These are phyloP conservation scores for Petasospora fabianii DNA, from an alignment of 1,139 yeast species.

Conservation along the genomic window DNA sequence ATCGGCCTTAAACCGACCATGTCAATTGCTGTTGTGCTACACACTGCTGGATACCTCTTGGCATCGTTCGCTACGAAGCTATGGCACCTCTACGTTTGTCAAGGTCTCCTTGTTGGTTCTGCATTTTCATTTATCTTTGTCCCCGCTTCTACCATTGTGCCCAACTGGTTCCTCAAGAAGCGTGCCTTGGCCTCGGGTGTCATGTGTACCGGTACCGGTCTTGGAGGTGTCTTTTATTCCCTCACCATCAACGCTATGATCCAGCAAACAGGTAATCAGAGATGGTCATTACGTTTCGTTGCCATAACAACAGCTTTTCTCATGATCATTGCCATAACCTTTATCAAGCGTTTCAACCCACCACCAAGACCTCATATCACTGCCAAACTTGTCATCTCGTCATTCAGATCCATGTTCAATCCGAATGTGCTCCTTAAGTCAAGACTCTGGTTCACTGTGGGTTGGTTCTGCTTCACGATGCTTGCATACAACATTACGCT, in stretches of 20 bases:
- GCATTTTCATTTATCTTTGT: conserved; percentile 58
- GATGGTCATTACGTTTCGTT: conserved; percentile 65
- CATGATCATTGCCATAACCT: conserved; percentile 34
- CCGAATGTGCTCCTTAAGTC: conserved; percentile 8
- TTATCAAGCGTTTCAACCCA: conserved; percentile 33
- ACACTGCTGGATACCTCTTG: conserved; percentile 54
- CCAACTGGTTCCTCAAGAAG: conserved; percentile 58
- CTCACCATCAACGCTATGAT: conserved; percentile 38
- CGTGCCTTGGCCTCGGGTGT: conserved; percentile 57
- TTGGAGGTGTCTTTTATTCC: conserved; percentile 49
- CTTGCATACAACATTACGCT: conserved; percentile 58
- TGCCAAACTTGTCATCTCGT: conserved; percentile 13
- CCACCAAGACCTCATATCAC: conserved; percentile 26
- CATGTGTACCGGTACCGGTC: conserved; percentile 55
- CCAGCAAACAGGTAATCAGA: conserved; percentile 49
- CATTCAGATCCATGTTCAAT: conserved; percentile 16
- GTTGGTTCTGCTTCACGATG: conserved; percentile 56
- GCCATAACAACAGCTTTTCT: conserved; percentile 42
- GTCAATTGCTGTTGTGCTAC: conserved; percentile 46
- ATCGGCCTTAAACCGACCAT: conserved; percentile 39
- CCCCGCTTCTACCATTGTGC: conserved; percentile 54
- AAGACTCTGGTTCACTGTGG: conserved; percentile 32
- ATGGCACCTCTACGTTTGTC: conserved; percentile 67
- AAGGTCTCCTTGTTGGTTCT: conserved; percentile 62
- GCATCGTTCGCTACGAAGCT: conserved; percentile 60